phyloP scores from a whole-genome alignment of 805 yeast genomes.

The Kregervanrija delftensis region DNA sequence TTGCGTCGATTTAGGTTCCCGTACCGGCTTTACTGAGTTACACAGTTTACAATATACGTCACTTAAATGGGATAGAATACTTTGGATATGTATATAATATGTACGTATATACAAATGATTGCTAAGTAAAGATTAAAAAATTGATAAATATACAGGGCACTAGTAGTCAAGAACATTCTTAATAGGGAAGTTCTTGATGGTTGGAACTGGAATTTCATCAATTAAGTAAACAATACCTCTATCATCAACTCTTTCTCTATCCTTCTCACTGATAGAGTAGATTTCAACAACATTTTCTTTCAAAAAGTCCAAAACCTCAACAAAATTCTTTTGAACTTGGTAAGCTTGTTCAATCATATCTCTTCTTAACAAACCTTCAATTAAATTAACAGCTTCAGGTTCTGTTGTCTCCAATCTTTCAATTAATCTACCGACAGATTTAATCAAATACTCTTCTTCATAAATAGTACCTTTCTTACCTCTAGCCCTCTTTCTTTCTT shows the following conservation, averaged over 20 bases:
- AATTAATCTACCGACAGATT: conserved; percentile 79
- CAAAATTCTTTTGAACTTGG: conserved; percentile 64
- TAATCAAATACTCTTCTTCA: conserved; percentile 91
- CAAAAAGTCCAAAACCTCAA: conserved; percentile 48
- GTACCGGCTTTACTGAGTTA: too few relatives aligned
- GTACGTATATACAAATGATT: too few relatives aligned
- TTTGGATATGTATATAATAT: too few relatives aligned
- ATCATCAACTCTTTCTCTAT: conserved; percentile 84
- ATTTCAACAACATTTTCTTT: conserved; percentile 66
- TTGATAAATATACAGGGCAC: neutral
- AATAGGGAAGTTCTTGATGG: conserved; percentile 54
- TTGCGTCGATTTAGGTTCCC: too few relatives aligned
- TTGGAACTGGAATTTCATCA: conserved; percentile 71
- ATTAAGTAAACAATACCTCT: conserved; percentile 76
- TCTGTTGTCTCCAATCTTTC: conserved; percentile 73
- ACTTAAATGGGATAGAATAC: too few relatives aligned
- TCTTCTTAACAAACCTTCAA: conserved; percentile 73
- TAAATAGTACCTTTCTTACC: conserved; percentile 97
- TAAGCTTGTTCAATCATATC: conserved; percentile 71
- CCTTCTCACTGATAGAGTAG: conserved; percentile 73
- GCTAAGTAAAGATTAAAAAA: too few relatives aligned
- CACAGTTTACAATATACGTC: too few relatives aligned
- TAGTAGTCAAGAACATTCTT: conserved; percentile 54
- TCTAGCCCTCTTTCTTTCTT: conserved; percentile 90
- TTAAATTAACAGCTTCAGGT: conserved; percentile 64